A percentile compares a stretch with the other conserved stretches of the same genome.
phyloP scores from a whole-genome alignment of 2,329 filamentous ascomycete genomes.

The Beauveria asiatica region DNA sequence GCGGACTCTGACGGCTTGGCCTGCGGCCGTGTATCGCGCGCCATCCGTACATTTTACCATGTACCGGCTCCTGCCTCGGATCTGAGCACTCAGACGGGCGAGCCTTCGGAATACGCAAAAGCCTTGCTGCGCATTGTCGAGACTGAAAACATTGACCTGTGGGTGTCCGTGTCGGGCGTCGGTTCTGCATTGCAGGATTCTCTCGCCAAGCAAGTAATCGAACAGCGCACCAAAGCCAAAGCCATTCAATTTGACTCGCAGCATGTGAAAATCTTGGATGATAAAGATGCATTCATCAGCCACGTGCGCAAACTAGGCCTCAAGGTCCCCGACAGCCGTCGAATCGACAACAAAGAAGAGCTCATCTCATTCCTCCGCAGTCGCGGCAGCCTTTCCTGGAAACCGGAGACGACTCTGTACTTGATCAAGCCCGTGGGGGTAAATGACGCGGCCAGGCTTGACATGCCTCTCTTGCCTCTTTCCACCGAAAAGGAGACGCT shows the following conservation, averaged over 20 bases:
- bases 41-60: conserved; percentile 46
- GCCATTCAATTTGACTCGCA: conserved; percentile 55
- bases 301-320: conserved; percentile 47
- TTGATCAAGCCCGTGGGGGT: conserved; percentile 59
- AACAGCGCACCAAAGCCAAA: conserved; percentile 47
- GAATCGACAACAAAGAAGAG: conserved; percentile 44
- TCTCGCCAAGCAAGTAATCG: conserved; percentile 51
- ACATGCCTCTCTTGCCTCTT: conserved; percentile 59
- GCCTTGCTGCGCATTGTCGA: conserved; percentile 50
- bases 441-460: conserved; percentile 48
- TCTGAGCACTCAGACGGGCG: background rate
- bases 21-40: conserved; percentile 49
- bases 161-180: conserved; percentile 67
- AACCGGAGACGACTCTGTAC: conserved; percentile 35
- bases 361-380: conserved; percentile 43
- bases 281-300: conserved; percentile 57
- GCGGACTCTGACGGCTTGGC: conserved; percentile 52
- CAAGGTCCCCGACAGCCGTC: conserved; percentile 41
- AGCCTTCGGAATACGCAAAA: conserved; percentile 37
- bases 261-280: conserved; percentile 50
- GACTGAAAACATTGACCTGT: conserved; percentile 56
- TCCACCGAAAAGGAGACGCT: conserved; percentile 46
- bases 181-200: conserved; percentile 59
- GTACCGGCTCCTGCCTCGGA: conserved; percentile 24
- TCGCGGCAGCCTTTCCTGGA: conserved; percentile 15